Percentiles rank a stretch among this genome's conserved stretches.
Evolutionary conservation across 495 filamentous ascomycete species (phyloP).

Genomic region (Lophiotrema nucula): DNA sequence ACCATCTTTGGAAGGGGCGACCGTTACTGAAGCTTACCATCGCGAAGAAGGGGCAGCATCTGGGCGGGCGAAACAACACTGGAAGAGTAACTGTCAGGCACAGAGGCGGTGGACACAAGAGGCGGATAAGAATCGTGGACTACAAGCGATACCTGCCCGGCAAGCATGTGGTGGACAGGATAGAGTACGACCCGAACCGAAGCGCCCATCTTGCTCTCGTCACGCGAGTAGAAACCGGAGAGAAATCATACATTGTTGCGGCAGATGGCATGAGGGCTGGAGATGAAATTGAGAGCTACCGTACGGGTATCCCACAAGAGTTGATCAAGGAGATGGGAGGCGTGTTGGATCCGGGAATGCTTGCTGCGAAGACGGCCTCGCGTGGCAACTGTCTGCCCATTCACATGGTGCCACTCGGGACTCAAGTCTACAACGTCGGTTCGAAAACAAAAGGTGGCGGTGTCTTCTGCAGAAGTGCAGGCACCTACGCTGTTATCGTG

Average conservation of each 20-base stretch:
- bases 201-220: conserved; percentile 90
- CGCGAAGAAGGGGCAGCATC: conserved; percentile 83
- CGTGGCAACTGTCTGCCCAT: conserved; percentile 92
- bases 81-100: conserved; percentile 85
- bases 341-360: conserved; percentile 83
- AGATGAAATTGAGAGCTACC: conserved; percentile 86
- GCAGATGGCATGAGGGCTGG: conserved; percentile 90
- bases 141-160: conserved; percentile 74
- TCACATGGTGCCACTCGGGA: conserved; percentile 91
- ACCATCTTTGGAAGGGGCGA: conserved; percentile 92
- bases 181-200: conserved; percentile 92
- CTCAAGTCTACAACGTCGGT: conserved; percentile 85
- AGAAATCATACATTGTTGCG: conserved; percentile 85
- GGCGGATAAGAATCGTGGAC: conserved; percentile 87
- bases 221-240: conserved; percentile 63
- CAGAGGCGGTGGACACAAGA: conserved; percentile 84
- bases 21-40: conserved; percentile 81
- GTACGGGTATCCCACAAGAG: conserved; percentile 79
- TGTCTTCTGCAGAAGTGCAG: conserved; percentile 90
- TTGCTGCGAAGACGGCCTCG: conserved; percentile 90
- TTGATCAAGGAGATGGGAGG: conserved; percentile 89
- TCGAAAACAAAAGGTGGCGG: conserved; percentile 68
- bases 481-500: conserved; percentile 83
- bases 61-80: conserved; percentile 87
- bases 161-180: conserved; percentile 82